Conservation (phyloP, 2,329 filamentous ascomycete genomes). For the Talaromyces sp. region DNA sequence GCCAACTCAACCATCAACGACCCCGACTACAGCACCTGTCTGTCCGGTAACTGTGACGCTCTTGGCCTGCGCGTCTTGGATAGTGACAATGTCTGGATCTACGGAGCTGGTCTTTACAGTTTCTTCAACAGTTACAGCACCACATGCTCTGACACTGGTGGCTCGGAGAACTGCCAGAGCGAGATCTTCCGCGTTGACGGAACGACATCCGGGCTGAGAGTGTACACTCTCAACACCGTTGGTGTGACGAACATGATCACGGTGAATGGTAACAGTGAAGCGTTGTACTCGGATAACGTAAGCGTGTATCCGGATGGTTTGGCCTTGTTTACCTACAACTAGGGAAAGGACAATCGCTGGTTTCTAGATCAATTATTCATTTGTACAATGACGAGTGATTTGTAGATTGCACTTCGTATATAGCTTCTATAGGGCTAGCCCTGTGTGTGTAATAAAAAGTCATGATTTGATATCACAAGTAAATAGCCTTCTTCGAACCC, state of each 20-base stretch:
- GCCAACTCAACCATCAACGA: conserved; percentile 26
- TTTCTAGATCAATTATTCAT: not conserved
- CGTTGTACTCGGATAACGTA: conserved; percentile 42
- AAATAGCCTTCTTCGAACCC: not conserved
- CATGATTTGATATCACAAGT: not conserved
- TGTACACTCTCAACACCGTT: conserved; percentile 47
- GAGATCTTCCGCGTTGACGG: conserved; percentile 45
- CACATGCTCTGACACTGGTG: conserved; percentile 33
- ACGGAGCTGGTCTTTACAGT: conserved; percentile 49
- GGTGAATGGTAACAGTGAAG: conserved; percentile 38
- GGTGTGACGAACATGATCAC: conserved; percentile 42
- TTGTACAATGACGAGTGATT: not conserved
- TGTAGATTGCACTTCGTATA: not conserved
- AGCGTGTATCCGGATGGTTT: conserved; percentile 41
- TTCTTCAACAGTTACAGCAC: conserved; percentile 52
- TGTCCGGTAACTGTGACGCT: conserved; percentile 32
- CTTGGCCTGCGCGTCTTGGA: conserved; percentile 46
- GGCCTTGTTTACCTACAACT: conserved; percentile 30
- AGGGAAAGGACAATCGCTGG: not conserved
- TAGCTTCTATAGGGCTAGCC: not conserved
- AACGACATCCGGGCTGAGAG: conserved; percentile 6
- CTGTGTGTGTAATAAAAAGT: not conserved
- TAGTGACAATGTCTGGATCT: conserved; percentile 38
- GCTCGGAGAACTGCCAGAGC: conserved; percentile 41
- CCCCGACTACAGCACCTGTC: conserved; percentile 27